phyloP scores from a whole-genome alignment of 768 basidiomycete genomes.

The Pleurotus sapidus region DNA sequence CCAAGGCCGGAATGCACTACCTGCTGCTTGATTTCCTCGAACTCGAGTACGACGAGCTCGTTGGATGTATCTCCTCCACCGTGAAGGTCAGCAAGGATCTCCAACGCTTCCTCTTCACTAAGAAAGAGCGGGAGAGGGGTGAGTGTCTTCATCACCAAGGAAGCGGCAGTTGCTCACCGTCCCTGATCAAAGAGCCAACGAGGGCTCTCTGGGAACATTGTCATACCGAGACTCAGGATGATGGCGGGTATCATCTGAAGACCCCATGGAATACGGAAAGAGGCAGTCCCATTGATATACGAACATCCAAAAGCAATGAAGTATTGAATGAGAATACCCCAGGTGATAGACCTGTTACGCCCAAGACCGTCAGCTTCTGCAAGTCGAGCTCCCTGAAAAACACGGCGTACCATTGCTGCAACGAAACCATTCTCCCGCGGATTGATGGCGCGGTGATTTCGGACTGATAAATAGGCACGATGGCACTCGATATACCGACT shows the following conservation, averaged over 20 bases:
- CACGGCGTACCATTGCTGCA: conserved; percentile 63
- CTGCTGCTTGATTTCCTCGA: conserved; percentile 63
- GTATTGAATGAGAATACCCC: conserved; percentile 76
- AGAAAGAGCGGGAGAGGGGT: neutral
- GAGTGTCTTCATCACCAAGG: neutral
- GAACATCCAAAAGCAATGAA: conserved; percentile 77
- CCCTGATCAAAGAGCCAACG: conserved; percentile 68
- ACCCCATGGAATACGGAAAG: conserved; percentile 81
- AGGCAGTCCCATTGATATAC: conserved; percentile 65
- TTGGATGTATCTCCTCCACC: conserved; percentile 56
- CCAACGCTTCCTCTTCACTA: conserved; percentile 60
- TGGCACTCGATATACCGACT: conserved; percentile 62
- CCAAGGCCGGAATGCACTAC: conserved; percentile 9
- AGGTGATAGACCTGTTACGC: conserved; percentile 53
- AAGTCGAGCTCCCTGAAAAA: neutral
- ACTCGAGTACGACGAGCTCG: conserved; percentile 68
- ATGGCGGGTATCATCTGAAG: conserved; percentile 79
- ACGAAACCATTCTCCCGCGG: conserved; percentile 71
- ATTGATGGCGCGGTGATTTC: conserved; percentile 71
- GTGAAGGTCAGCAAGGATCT: conserved; percentile 74
- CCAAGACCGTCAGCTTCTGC: neutral
- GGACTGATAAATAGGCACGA: conserved; percentile 75
- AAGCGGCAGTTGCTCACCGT: conserved; percentile 29
- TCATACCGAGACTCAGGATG: conserved; percentile 65
- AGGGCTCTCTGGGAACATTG: conserved; percentile 66